Evolutionary conservation across 164 flowering plant species (phyloP), one percentile per base, ranked within the genome.

Genomic region (Saururus chinensis): DNA sequence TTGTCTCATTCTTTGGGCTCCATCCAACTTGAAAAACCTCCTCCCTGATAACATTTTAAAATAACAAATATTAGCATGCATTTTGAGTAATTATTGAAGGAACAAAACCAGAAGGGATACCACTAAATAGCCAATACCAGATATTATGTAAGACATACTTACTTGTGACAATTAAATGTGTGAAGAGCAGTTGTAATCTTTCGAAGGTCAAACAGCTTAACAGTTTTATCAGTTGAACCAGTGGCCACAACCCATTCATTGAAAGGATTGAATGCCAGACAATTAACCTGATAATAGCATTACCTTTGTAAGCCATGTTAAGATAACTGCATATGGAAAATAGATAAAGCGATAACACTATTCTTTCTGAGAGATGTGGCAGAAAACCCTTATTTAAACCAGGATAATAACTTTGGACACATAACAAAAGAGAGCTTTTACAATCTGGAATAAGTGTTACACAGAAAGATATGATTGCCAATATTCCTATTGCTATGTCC

Each of bases 1-100:
- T 86, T 0, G 98, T 93, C 69, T 93, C 98, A 63, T 93, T 86
- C 77, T 88, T 89, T 17, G 97, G 95, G 63, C 74, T 90, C 98
- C 98, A 93, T 1, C 96, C 96, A 60, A 93, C 85, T 74, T 90
- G 98, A 83, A 90, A 90, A 66, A 90, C 97, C 76, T 88, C 97
- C 76, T 93, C 95, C 80, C 98, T 92, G 59, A 64, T 40, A n/a
- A 30, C 37, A 6, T 30, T 30, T 30, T 6, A 30, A 30, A 30
- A 30, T 2, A 30, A 30, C 37, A 30, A 30, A 30, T 6, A 30
- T 30, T 30, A 30, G 37, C 37, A 30, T 30, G 37, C 37, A 30
- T 30, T 30, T 30, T 30, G 6, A 30, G 37, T 30, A 30, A 30
- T 30, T 30, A 6, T 30, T 30, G 6, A 30, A 30, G 37, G 37